These are phyloP conservation scores for Akanthomyces muscarius DNA, from an alignment of 2,329 filamentous ascomycete genomes.

Conservation along the genomic window DNA sequence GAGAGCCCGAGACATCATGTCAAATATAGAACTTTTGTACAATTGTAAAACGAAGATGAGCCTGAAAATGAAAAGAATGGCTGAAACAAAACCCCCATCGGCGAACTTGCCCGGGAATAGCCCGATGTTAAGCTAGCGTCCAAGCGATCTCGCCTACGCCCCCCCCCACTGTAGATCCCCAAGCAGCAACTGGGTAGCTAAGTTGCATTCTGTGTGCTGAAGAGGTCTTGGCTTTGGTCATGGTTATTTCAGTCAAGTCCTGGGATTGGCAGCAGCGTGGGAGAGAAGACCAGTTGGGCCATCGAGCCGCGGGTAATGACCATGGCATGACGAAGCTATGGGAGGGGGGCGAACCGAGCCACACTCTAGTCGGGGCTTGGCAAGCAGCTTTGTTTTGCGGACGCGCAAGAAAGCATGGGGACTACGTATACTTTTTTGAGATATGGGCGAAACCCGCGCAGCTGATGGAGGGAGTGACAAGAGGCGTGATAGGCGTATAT, in stretches of 20 bases:
- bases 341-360: not conserved
- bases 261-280: not conserved
- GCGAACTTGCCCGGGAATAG: not conserved
- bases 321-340: not conserved
- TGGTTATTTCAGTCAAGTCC: not conserved
- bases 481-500: not conserved
- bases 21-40: conserved; percentile 17
- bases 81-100: not conserved
- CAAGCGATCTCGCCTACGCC: not conserved
- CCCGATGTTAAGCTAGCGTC: not conserved
- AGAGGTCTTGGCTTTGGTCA: not conserved
- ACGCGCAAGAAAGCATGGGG: not conserved
- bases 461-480: not conserved
- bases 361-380: conserved; percentile 2
- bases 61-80: not conserved
- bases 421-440: not conserved
- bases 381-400: not conserved
- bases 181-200: not conserved
- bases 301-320: not conserved
- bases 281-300: not conserved
- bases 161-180: too few species aligned
- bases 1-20: not conserved
- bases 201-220: not conserved
- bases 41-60: conserved; percentile 10
- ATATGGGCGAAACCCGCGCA: not conserved